Evolutionary conservation across 2,329 filamentous ascomycete species (phyloP), one percentile per base, ranked within the genome.

Genomic region (Botrytis aclada): DNA sequence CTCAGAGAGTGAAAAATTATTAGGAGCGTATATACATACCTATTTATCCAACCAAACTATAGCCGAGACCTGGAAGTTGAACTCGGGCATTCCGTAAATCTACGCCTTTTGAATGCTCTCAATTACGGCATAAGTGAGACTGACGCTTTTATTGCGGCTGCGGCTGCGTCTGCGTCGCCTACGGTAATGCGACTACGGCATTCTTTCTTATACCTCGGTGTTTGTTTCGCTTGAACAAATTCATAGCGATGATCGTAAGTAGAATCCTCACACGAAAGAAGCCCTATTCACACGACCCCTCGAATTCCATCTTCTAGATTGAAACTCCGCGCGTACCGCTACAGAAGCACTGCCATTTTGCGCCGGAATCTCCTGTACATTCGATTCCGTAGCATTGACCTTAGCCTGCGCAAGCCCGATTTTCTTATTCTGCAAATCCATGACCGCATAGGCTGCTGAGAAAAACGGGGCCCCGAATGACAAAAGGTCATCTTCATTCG

Each of bases 211-310:
- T 0, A 51, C 4, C 10, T 6, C 10, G 47, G 9, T n/a, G 10
- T 0, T n/a, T n/a, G 10, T 0, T n/a, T 2, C 25, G 22, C 22
- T n/a, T 51, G 47, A 0, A 51, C 25, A 0, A 3, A n/a, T 10
- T 51, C 47, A 10, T n/a, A 51, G 22, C 10, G 10, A n/a, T n/a
- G 22, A 51, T 51, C 1, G 9, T 51, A 47, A 1, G 9, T 51
- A 47, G 7, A 47, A 47, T 51, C 25, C 22, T 54, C 51, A 54
- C n/a, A 54, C 25, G n/a, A 18, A 29, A 8, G 25, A 14, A 54
- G 14, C n/a, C n/a, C 14, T 29, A 54, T 1, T 1, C n/a, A 54
- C 18, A 29, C 6, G n/a, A 18, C 51, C 29, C n/a, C 51, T 54
- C 7, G 14, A 7, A 47, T 47, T 29, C 51, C 51, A 54, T 12